Percentiles rank a stretch among this genome's conserved stretches.
These are phyloP conservation scores for Sanghuangporus baumii DNA, from an alignment of 1,284 basidiomycete genomes.

Conservation along the genomic window DNA sequence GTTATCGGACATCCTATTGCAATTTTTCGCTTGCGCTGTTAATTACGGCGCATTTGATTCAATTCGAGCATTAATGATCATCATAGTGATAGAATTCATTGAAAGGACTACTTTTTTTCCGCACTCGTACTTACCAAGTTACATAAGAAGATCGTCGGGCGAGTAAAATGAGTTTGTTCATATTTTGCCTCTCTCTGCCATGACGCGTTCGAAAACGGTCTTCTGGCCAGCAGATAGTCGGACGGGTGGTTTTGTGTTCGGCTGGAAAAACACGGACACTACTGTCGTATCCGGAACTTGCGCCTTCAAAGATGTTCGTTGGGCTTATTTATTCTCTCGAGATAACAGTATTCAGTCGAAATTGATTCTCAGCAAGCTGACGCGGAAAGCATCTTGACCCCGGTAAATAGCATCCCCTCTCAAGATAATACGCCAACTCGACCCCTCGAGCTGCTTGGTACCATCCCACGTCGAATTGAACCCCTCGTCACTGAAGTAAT, in stretches of 20 bases:
- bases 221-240: constrained; percentile 51
- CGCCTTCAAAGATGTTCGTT: neutral
- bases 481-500: neutral
- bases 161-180: neutral
- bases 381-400: neutral
- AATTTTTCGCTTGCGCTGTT: too few species aligned
- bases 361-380: neutral
- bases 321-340: neutral
- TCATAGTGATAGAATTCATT: neutral
- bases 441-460: constrained; percentile 7
- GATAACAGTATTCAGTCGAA: neutral
- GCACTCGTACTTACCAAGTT: too few species aligned
- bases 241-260: constrained; percentile 43
- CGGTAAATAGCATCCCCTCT: neutral
- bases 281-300: constrained; percentile 46
- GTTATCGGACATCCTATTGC: too few species aligned
- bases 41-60: too few species aligned
- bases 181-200: neutral
- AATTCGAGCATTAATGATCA: too few species aligned
- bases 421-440: neutral
- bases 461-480: neutral
- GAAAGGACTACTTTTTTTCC: too few species aligned
- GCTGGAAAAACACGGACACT: constrained; percentile 40
- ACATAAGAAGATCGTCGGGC: neutral
- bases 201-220: constrained; percentile 26